Evolutionary conservation across 1,139 yeast genomes (phyloP), one percentile per base, ranked within the genome.

Genomic region (Geotrichum citri-aurantii): DNA sequence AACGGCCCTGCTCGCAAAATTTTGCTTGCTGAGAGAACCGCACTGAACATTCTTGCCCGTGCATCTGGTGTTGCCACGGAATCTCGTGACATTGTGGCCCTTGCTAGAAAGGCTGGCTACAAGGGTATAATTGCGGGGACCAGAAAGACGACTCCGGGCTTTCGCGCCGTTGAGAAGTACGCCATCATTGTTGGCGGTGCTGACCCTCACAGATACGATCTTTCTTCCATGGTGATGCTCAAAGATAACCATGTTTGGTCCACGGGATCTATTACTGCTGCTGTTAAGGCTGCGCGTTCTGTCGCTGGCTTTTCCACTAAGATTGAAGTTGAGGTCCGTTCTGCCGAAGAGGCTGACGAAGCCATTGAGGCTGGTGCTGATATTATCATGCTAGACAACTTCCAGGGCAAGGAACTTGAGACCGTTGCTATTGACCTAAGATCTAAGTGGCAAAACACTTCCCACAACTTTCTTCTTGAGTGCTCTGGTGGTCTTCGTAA

Each of bases 291-390:
- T 60, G 98, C 98, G 1, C 81, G 89, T 59, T 75, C 78, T 14
- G 96, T 86, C 1, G 89, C 92, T 68, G 98, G 98, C 2, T 92
- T 92, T 74, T 83, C 96, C 1, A 80, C 87, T 52, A 93, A 93
- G 73, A 86, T 93, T 57, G 98, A 92, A 72, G 97, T 92, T 47
- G 98, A 92, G 73, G 93, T 90, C 56, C 88, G 88, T 68, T 76
- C 81, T 59, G 96, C 88, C 70, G 80, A 75, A 7, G 97, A 91
- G 67, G 98, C 98, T 1, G 79, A 81, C 63, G 97, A 92, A 69
- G 98, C 98, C 29, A 92, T 92, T 68, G 82, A 79, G 31, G 96
- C 97, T 6, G 98, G 98, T 19, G 97, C 98, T 0, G 98, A 92
- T 72, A 90, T 92, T 21, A 86, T 93, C 64, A 92, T 92, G 98